Base-by-base conservation (phyloP, 805 yeast genomes). In the Kuraishia floccosa region DNA sequence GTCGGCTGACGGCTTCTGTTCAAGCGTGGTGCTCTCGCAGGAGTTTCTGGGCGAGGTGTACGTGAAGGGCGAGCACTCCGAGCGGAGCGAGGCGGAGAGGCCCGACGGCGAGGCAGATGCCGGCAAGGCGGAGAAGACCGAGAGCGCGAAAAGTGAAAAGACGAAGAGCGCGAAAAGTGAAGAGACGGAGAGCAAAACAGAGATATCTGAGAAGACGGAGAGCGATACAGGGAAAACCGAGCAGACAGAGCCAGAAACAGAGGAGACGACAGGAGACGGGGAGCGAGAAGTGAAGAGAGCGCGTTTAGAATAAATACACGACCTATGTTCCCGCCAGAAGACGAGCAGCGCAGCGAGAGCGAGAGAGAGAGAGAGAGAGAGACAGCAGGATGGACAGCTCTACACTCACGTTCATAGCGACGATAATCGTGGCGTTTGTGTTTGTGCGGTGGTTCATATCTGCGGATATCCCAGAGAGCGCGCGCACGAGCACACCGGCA, bases 1-100 rank as follows among this genome's bases (percentile, higher is more conserved):
- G 5, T 82, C 96, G 0, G 81, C 94, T 0, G 98, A 91, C 51
- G 97, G 97, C 13, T 89, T 86, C 50, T 80, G 96, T 40, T 79
- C 95, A 1, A 66, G 67, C 27, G 51, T 87, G 1, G 52, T 59
- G 5, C 68, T 85, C 29, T 67, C 67, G 4, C 51, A 55, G 2
- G 65, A 55, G 3, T 61, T 72, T 9, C 60, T 84, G 21, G 95
- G 95, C 1, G 59, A 50, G 19, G 50, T 41, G n/a, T 43, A 13
- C 12, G 6, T 25, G 12, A 28, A 12, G 13, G 27, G 35, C 19
- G 41, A 41, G 30, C 43, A 41, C 25, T 38, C 37, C 26, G 47
- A 43, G 27, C 40, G 39, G 13, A 37, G 44, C 2, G 47, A 41
- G 24, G 30, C 28, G 8, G 38, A 36, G 19, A 22, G 18, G 5